Evolutionary conservation across 1,139 yeast species (phyloP).

Genomic region (Debaryomyces singareniensis): DNA sequence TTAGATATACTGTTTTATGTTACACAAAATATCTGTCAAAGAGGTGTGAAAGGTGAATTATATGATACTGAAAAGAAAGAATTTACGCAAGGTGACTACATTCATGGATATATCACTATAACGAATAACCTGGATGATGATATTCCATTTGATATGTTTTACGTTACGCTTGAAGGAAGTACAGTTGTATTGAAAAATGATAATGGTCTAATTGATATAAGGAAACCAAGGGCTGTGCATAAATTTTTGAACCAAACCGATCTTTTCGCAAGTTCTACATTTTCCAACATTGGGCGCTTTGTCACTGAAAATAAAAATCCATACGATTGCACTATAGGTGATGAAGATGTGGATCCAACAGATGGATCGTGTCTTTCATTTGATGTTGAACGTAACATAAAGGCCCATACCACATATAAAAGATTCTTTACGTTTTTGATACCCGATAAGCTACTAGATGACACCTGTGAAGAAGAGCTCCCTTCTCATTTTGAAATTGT

Average conservation of each 20-base stretch:
- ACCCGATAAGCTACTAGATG: conserved; percentile 38
- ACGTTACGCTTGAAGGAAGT: conserved; percentile 27
- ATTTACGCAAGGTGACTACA: conserved; percentile 27
- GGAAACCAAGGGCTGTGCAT: conserved; percentile 20
- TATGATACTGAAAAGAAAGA: conserved; percentile 21
- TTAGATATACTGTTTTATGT: conserved; percentile 28
- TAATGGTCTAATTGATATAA: conserved; percentile 23
- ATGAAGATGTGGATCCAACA: conserved; percentile 40
- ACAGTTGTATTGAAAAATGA: conserved; percentile 21
- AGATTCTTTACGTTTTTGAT: conserved; percentile 37
- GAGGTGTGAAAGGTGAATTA: conserved; percentile 26
- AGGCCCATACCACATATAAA: conserved; percentile 36
- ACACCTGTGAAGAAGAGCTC: conserved; percentile 35
- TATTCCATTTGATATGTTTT: conserved; percentile 29
- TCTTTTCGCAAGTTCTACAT: conserved; percentile 42
- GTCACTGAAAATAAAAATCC: conserved; percentile 44
- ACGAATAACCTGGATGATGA: conserved; percentile 16
- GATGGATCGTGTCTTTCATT: conserved; percentile 34
- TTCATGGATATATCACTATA: conserved; percentile 29
- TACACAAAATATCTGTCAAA: conserved; percentile 38
- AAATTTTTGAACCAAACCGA: conserved; percentile 41
- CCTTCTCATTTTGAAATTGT: conserved; percentile 32
- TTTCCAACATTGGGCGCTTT: conserved; percentile 39
- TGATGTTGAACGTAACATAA: conserved; percentile 31
- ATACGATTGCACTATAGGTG: conserved; percentile 45